These are phyloP conservation scores for Desmodesmus armatus DNA, from an alignment of 139 green algal genomes.

Conservation along the genomic window DNA sequence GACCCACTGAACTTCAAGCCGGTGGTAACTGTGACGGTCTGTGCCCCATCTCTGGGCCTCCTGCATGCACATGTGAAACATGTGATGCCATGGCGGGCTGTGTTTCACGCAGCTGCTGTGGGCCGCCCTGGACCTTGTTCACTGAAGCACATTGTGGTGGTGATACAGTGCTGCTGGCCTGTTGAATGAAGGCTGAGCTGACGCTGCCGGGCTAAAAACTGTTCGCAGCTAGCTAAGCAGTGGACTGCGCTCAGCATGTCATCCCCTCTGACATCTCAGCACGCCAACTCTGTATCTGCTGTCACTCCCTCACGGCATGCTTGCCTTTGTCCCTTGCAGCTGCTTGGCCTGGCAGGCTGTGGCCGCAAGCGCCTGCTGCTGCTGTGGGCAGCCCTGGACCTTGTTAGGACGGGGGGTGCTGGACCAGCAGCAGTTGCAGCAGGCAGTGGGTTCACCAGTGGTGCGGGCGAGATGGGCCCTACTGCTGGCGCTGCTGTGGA, in stretches of 20 bases:
- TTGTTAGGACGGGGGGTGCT: background rate
- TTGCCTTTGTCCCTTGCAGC: constrained; percentile 36
- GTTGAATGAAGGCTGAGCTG: too few relatives aligned
- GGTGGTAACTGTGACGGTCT: too few relatives aligned
- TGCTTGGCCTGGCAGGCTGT: constrained; percentile 69
- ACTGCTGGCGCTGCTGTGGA: background rate
- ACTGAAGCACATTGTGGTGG: too few relatives aligned
- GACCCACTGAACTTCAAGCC: too few relatives aligned
- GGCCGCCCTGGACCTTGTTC: too few relatives aligned
- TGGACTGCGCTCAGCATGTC: background rate
- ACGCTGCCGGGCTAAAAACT: background rate
- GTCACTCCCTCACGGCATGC: background rate
- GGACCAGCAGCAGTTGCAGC: background rate
- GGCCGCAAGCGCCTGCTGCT: constrained; percentile 77
- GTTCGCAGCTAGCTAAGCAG: too few relatives aligned
- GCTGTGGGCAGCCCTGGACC: constrained; percentile 78
- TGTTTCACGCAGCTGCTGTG: too few relatives aligned
- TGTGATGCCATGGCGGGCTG: too few relatives aligned
- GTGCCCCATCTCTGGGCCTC: too few relatives aligned
- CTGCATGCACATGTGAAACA: too few relatives aligned
- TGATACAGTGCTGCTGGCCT: too few relatives aligned
- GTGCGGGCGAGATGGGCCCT: background rate
- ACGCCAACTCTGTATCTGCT: background rate
- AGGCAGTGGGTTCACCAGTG: background rate
- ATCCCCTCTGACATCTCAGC: background rate